Evolutionary conservation across 2,329 filamentous ascomycete species (phyloP).

Genomic region (Exophiala alcalophila): DNA sequence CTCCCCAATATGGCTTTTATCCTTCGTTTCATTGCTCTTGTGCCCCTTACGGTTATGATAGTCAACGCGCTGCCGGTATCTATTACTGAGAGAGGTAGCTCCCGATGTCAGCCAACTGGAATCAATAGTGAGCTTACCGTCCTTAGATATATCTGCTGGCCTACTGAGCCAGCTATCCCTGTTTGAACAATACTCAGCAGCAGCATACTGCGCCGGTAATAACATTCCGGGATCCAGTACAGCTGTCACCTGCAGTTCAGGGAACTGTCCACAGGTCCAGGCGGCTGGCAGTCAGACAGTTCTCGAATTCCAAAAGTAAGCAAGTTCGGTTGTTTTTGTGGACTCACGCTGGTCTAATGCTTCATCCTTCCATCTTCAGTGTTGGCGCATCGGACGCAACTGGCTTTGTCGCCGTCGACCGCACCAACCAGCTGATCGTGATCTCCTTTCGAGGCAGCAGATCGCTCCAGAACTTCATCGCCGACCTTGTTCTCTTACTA

Average conservation of each 20-base stretch:
- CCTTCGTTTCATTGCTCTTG: background rate
- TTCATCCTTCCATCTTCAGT: conserved; percentile 23
- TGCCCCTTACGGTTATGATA: background rate
- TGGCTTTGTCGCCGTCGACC: conserved; percentile 48
- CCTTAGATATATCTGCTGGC: conserved; percentile 40
- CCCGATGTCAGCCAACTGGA: background rate
- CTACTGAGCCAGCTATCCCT: conserved; percentile 44
- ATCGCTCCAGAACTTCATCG: conserved; percentile 34
- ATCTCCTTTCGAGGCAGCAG: conserved; percentile 38
- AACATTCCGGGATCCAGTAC: conserved; percentile 43
- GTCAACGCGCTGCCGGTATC: conserved; percentile 8
- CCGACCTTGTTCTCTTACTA: conserved; percentile 32
- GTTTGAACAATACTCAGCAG: conserved; percentile 53
- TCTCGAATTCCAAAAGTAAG: conserved; percentile 50
- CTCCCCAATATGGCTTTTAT: too few relatives aligned
- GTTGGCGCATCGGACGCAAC: conserved; percentile 40
- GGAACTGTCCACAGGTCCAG: conserved; percentile 50
- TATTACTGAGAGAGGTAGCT: conserved; percentile 12
- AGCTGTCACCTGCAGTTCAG: conserved; percentile 44
- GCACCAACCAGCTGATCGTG: conserved; percentile 39
- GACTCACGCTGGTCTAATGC: background rate
- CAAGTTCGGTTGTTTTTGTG: conserved; percentile 2
- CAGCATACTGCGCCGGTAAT: conserved; percentile 52
- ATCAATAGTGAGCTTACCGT: background rate
- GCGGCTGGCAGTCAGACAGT: conserved; percentile 46